Evolutionary conservation across 139 green algal species (phyloP).

Genomic region (Gonium pectorale): DNA sequence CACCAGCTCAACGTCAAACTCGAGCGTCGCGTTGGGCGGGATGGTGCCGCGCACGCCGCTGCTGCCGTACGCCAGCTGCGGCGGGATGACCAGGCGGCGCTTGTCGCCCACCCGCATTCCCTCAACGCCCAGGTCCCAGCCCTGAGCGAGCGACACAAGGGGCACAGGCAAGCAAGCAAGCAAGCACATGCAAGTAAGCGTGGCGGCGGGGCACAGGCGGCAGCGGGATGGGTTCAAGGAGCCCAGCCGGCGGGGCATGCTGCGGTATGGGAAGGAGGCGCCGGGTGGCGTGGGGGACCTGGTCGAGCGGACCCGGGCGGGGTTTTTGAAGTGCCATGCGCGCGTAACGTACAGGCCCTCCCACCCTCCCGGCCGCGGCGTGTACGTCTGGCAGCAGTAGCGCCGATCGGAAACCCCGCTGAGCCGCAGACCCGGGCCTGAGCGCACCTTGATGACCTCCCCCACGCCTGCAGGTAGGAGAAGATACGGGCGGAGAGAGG

Average conservation of each 20-base stretch:
- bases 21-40: conserved; percentile 78
- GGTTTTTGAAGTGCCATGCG: no score
- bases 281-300: no score
- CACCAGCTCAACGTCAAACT: conserved; percentile 90
- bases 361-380: no score
- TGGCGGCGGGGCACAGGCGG: no score
- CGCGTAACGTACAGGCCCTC: no score
- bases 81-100: conserved; percentile 77
- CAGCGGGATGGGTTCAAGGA: no score
- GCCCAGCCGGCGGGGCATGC: no score
- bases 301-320: no score
- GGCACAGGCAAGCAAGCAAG: background rate
- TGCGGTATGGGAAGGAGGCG: no score
- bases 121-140: conserved; percentile 60
- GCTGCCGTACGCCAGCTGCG: conserved; percentile 73
- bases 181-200: background rate
- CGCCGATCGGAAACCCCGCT: no score
- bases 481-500: background rate
- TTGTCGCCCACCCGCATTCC: conserved; percentile 96
- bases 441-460: conserved; percentile 75
- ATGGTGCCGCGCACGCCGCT: conserved; percentile 73
- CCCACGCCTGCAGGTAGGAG: conserved; percentile 62
- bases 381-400: no score
- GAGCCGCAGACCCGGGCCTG: no score
- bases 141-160: conserved; percentile 35